Evolutionary conservation across 2,329 filamentous ascomycete genomes (phyloP).

Genomic region (Dothideomycetes sp.): DNA sequence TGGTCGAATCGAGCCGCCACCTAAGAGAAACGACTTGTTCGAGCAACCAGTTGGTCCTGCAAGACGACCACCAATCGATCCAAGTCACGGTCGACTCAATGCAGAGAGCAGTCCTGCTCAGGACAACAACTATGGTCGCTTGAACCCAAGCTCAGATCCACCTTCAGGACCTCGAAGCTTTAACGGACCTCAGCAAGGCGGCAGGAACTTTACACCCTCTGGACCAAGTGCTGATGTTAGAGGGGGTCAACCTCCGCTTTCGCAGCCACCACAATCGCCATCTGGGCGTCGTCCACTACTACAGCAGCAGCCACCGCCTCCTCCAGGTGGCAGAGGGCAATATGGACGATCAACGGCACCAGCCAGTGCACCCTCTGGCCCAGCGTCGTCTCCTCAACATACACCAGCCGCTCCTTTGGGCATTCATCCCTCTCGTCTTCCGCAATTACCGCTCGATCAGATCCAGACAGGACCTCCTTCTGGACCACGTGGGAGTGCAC

Average conservation of each 20-base stretch:
- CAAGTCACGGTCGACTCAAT: constrained; percentile 35
- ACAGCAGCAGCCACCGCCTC: too few relatives aligned
- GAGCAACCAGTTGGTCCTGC: constrained; percentile 20
- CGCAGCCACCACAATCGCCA: constrained; percentile 15
- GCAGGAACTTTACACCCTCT: constrained; percentile 28
- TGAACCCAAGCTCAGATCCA: constrained; percentile 37
- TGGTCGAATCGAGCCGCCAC: not conserved
- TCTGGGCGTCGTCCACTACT: constrained; percentile 12
- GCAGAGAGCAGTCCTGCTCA: constrained; percentile 30
- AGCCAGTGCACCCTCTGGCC: not conserved
- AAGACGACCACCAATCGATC: constrained; percentile 24
- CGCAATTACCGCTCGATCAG: not conserved
- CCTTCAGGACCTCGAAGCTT: constrained; percentile 44
- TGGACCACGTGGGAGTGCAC: constrained; percentile 16
- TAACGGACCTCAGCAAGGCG: constrained; percentile 25
- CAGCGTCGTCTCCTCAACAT: constrained; percentile 4
- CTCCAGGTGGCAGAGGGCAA: constrained; percentile 4
- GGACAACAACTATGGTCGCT: constrained; percentile 38
- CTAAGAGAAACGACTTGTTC: constrained; percentile 26
- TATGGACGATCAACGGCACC: not conserved
- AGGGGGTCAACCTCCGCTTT: constrained; percentile 4
- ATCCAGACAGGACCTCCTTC: constrained; percentile 14
- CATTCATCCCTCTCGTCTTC: constrained; percentile 16
- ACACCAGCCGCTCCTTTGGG: constrained; percentile 18
- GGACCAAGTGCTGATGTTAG: constrained; percentile 13